Evolutionary conservation across 2,329 filamentous ascomycete genomes (phyloP), one percentile per base, ranked within the genome.

Genomic region (Knoxdaviesia proteae): DNA sequence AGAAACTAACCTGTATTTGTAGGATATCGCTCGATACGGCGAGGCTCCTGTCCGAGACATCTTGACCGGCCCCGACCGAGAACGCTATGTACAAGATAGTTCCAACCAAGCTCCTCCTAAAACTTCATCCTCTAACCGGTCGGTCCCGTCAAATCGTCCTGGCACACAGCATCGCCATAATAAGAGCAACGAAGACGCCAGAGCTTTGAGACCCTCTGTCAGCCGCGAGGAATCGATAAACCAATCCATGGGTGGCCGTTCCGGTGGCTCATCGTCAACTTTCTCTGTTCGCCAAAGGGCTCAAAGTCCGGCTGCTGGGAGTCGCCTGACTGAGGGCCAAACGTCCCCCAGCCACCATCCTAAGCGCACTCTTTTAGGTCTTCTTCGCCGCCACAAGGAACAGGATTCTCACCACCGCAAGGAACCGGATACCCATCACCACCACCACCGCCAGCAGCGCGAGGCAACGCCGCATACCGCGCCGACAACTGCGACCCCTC

Each of bases 11-110:
- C 6, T 11, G 32, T 10, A 38, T 34, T 29, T 42, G 20, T 50
- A 80, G 75, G 81, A 87, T 54, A 82, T 86, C 52, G 74, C 73
- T 39, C 73, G 76, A 49, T 83, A 78, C 61, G 82, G 81, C 46
- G 80, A 86, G 58, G 80, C 81, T 38, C 82, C 81, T 32, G 76
- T 87, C 42, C 72, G 79, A 54, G 69, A 77, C 50, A 74, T 72
- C 46, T 71, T 82, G 47, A 74, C 71, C 36, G 77, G 77, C 7
- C 71, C 74, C 38, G 80, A 84, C 58, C 74, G 71, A 55, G 73
- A 81, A 46, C 76, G 80, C 49, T 80, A 74, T 55, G 64, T 65
- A 44, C 62, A 63, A 41, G 70, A 74, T 45, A 59, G 53, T 49
- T 60, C 54, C 44, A 64, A 60, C 48, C 67, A 58, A 55, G 62